phyloP scores from a whole-genome alignment of 345 rosid species.

The Pugionium cornutum region DNA sequence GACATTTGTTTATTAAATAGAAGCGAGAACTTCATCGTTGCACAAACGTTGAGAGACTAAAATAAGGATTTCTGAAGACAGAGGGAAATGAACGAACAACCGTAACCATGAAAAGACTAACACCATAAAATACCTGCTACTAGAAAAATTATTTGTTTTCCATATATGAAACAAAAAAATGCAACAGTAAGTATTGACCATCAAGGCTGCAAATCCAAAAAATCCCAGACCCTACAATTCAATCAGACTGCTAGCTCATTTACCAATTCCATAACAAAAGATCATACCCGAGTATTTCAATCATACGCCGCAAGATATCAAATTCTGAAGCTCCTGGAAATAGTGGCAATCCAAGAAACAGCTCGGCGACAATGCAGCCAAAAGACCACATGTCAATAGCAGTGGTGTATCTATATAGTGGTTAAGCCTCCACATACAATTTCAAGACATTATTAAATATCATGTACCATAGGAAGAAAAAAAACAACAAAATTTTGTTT shows the following conservation, averaged over 20 bases:
- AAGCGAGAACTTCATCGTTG: constrained; percentile 20
- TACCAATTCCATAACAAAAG: constrained; percentile 25
- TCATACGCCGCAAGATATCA: constrained; percentile 91
- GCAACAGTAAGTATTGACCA: constrained; percentile 13
- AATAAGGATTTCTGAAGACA: constrained; percentile 14
- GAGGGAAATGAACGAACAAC: constrained; percentile 11
- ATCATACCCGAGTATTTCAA: constrained; percentile 84
- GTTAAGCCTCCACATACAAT: constrained; percentile 48
- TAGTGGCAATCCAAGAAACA: constrained; percentile 93
- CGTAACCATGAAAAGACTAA: constrained; percentile 10
- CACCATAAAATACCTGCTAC: not conserved
- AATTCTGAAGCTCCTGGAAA: constrained; percentile 99
- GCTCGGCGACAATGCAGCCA: constrained; percentile 99
- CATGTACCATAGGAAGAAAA: constrained; percentile 15
- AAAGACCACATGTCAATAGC: constrained; percentile 99
- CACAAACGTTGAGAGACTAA: constrained; percentile 18
- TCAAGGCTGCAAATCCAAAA: constrained; percentile 15
- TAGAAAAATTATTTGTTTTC: not conserved
- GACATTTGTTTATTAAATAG: constrained; percentile 6
- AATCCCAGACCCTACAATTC: constrained; percentile 7
- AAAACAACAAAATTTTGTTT: not conserved
- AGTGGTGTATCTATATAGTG: constrained; percentile 76
- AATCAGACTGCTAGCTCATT: constrained; percentile 1
- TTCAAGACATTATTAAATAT: constrained; percentile 10
- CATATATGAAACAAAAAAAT: constrained; percentile 21